Base-by-base conservation (phyloP, 179 eudicot genomes). In the Silene coronaria region DNA sequence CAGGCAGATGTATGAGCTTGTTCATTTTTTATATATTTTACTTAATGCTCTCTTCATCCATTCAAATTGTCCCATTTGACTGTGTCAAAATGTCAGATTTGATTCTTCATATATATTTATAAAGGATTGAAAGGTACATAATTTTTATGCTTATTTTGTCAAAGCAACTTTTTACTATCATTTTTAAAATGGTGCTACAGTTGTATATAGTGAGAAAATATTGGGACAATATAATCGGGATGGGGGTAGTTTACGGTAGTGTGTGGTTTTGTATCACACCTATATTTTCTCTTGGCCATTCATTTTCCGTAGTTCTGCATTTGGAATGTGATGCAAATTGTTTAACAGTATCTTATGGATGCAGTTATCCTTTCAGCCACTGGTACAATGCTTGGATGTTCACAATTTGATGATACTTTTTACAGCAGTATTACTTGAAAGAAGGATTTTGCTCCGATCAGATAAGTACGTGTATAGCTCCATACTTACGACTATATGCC, bases 341-440 rank as follows among this genome's bases (percentile, higher is more conserved):
- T 28, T 70, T 38, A 22, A 28, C 22, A 64, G 34, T 62, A 28
- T 70, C 13, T 22, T 22, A 21, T 71, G 36, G 17, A 55, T 84
- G 79, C 93, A 92, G 97, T 86, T 92, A 81, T 87, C 96, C 68
- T 90, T 90, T 82, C 88, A 85, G 82, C 93, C 96, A 5, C 75
- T 92, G 83, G 80, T 92, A 67, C 93, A 90, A 84, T 89, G 96
- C 83, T 83, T 92, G 87, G 97, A 90, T 79, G 91, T 88, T 71
- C 91, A 87, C 82, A 92, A 92, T 83, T 77, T 92, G 74, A 88
- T 92, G 79, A 81, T 78, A 80, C 86, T 92, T 66, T 90, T 92
- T 75, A 92, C 96, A 26, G 90, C 97, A 38, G 96, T 90, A 27
- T 74, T 92, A 78, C 91, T 92, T 67, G 97, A 92, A 76, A 85